These are phyloP conservation scores for Pythium brassicae DNA, from an alignment of 352 stramenopile genomes.

Conservation along the genomic window DNA sequence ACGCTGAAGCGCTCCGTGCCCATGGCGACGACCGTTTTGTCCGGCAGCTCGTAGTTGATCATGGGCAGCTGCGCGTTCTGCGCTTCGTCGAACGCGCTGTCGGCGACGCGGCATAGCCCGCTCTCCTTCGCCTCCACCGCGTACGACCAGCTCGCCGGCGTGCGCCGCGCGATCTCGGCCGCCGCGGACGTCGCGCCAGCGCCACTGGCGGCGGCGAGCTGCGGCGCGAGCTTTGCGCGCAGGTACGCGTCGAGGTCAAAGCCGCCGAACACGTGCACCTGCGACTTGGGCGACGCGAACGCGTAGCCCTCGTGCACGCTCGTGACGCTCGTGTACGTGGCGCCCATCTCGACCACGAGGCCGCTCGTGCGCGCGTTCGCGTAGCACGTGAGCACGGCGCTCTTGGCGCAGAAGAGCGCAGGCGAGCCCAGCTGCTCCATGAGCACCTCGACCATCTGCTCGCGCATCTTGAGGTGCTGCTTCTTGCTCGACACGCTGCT, in stretches of 20 bases:
- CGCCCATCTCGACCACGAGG: slow-evolving; percentile 76
- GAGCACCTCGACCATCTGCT: slow-evolving; percentile 75
- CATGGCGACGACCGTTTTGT: slow-evolving; percentile 80
- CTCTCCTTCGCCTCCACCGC: slow-evolving; percentile 74
- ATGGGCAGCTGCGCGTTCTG: slow-evolving; percentile 70
- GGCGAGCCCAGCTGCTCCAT: slow-evolving; percentile 77
- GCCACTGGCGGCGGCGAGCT: slow-evolving; percentile 13
- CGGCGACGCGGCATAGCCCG: slow-evolving; percentile 63
- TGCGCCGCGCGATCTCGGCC: slow-evolving; percentile 18
- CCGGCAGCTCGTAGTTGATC: slow-evolving; percentile 78
- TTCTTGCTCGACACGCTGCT: slow-evolving; percentile 37
- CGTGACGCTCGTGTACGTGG: slow-evolving; percentile 71
- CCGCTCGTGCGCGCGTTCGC: slow-evolving; percentile 78
- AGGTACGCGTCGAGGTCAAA: slow-evolving; percentile 67
- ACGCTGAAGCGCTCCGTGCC: slow-evolving; percentile 87
- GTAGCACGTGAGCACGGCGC: slow-evolving; percentile 77
- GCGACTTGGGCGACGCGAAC: slow-evolving; percentile 57
- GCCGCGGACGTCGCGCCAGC: slow-evolving; percentile 16
- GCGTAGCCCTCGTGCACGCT: slow-evolving; percentile 79
- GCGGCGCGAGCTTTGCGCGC: slow-evolving; percentile 40
- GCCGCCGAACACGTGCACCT: slow-evolving; percentile 53
- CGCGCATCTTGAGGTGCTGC: slow-evolving; percentile 38
- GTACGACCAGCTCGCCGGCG: slow-evolving; percentile 38
- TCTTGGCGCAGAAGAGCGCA: slow-evolving; percentile 80
- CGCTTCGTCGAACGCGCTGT: slow-evolving; percentile 62